Conservation (phyloP, 208 protist species). For the Acanthamoeba culbertsoni region DNA sequence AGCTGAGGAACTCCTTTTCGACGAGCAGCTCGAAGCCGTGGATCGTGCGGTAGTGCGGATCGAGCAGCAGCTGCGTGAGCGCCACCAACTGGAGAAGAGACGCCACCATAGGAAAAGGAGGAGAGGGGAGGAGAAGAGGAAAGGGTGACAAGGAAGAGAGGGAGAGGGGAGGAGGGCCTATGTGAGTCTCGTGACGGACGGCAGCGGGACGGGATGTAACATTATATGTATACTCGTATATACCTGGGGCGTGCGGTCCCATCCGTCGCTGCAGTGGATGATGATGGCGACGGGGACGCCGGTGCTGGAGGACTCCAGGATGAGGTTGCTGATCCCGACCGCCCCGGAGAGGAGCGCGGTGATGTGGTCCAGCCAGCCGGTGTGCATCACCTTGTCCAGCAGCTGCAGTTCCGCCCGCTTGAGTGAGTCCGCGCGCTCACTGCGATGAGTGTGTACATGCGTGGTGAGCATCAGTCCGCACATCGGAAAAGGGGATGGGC, state of each 20-base stretch:
- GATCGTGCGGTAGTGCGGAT: constrained; percentile 89
- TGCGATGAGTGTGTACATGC: no score
- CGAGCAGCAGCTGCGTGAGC: constrained; percentile 86
- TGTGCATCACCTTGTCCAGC: background rate
- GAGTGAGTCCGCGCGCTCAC: background rate
- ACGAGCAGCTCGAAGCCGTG: constrained; percentile 87
- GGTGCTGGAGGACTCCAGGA: constrained; percentile 41
- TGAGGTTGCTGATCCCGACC: constrained; percentile 2
- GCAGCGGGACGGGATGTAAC: constrained; percentile 90
- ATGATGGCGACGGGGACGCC: constrained; percentile 43
- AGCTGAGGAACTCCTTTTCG: constrained; percentile 91
- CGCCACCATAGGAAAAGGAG: no score
- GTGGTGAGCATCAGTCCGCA: no score
- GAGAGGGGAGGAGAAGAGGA: no score
- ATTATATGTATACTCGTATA: background rate
- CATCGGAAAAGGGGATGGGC: no score
- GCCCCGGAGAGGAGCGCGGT: constrained; percentile 24
- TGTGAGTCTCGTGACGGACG: no score
- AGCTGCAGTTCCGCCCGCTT: background rate
- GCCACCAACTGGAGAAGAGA: constrained; percentile 81
- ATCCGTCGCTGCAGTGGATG: constrained; percentile 61
- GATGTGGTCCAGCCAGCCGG: constrained; percentile 51
- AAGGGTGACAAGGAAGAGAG: no score
- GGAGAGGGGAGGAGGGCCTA: no score
- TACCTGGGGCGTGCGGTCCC: constrained; percentile 82